These are phyloP conservation scores for Herpetomonas tarakana DNA, from an alignment of 208 protist genomes.

Conservation along the genomic window DNA sequence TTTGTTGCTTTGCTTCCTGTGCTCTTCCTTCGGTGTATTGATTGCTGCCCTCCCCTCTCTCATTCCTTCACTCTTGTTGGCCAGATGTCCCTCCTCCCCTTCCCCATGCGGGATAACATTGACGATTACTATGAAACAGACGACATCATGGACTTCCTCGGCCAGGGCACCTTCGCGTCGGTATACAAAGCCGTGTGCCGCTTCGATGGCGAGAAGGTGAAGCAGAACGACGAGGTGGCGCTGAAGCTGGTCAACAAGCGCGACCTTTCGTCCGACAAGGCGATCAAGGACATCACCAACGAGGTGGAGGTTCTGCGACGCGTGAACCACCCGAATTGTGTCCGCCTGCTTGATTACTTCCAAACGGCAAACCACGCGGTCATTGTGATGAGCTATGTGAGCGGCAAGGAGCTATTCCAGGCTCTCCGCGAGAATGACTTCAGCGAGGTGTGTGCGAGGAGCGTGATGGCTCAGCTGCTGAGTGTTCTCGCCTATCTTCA, in stretches of 20 bases:
- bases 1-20: too few species aligned
- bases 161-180: conserved; percentile 75
- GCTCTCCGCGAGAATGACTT: conserved; percentile 51
- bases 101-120: conserved; percentile 52
- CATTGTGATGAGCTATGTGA: conserved; percentile 84
- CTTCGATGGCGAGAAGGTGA: conserved; percentile 24
- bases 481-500: conserved; percentile 79
- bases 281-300: conserved; percentile 66
- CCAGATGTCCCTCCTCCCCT: conserved; percentile 71
- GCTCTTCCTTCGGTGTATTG: too few species aligned
- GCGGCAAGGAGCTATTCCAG: conserved; percentile 77
- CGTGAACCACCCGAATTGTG: conserved; percentile 65
- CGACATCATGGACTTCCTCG: conserved; percentile 83
- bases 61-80: too few species aligned
- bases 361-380: conserved; percentile 75
- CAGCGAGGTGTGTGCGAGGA: conserved; percentile 51
- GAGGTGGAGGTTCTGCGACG: conserved; percentile 72
- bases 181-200: conserved; percentile 73
- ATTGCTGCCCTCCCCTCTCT: too few species aligned
- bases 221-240: conserved; percentile 51
- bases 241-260: conserved; percentile 84
- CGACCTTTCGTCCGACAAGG: conserved; percentile 65
- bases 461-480: conserved; percentile 74
- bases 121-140: conserved; percentile 62
- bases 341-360: conserved; percentile 66